Conservation (phyloP, 2,329 filamentous ascomycete genomes). For the Pseudopithomyces maydicus region DNA sequence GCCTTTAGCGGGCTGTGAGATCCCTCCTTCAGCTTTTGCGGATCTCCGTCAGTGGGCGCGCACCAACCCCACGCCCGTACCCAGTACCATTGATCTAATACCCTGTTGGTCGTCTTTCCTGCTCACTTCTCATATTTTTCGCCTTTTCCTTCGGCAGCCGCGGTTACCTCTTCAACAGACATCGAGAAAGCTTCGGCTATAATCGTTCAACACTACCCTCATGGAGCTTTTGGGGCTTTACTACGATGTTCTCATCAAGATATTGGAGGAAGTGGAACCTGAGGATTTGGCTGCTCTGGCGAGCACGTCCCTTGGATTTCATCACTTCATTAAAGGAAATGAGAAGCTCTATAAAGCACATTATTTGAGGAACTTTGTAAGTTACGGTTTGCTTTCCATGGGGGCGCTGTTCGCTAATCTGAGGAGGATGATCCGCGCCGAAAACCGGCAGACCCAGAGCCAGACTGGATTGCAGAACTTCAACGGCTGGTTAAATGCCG, state of each 20-base stretch:
- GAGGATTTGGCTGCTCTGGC: conserved; percentile 38
- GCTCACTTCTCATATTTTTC: neutral
- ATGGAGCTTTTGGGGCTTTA: conserved; percentile 42
- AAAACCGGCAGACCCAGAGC: conserved; percentile 30
- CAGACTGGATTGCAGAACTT: conserved; percentile 36
- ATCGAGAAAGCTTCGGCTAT: neutral
- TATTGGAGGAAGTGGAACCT: conserved; percentile 39
- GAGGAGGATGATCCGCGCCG: conserved; percentile 47
- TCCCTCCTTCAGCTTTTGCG: neutral
- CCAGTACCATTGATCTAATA: neutral
- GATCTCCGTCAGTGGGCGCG: neutral
- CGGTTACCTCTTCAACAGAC: neutral
- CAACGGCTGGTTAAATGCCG: conserved; percentile 38
- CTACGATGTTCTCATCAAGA: conserved; percentile 43
- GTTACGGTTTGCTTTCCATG: conserved; percentile 11
- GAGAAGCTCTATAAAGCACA: conserved; percentile 64
- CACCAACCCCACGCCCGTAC: neutral
- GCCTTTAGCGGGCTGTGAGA: neutral
- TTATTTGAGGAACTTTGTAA: conserved; percentile 64
- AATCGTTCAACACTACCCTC: conserved; percentile 12
- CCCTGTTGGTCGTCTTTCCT: neutral
- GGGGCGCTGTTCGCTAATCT: neutral
- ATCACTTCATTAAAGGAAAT: conserved; percentile 63
- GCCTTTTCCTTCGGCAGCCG: neutral
- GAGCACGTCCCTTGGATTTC: conserved; percentile 47